Conservation (phyloP, 2,329 filamentous ascomycete genomes). For the Sodiomyces alkalinus region DNA sequence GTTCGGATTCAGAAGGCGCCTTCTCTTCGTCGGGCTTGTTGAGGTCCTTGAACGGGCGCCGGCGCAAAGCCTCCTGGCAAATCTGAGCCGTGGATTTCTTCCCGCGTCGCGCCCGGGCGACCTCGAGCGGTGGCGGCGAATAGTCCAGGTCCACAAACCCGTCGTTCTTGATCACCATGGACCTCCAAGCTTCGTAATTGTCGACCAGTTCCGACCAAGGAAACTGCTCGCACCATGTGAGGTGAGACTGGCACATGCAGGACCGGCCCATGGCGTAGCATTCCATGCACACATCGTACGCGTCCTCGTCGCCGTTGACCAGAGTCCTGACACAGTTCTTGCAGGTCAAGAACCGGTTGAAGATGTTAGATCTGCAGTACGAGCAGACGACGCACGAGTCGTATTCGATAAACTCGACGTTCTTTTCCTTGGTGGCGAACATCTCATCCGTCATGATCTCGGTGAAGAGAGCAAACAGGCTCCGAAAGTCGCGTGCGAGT, state of each 20-base stretch:
- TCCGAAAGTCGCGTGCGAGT: constrained; percentile 69
- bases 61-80: constrained; percentile 76
- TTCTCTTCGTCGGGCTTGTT: constrained; percentile 38
- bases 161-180: constrained; percentile 60
- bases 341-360: constrained; percentile 92
- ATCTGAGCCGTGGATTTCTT: constrained; percentile 80
- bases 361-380: constrained; percentile 91
- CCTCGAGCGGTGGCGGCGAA: constrained; percentile 55
- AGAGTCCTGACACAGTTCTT: constrained; percentile 61
- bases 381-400: constrained; percentile 91
- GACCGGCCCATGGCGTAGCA: constrained; percentile 96
- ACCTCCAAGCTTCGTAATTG: constrained; percentile 72
- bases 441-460: constrained; percentile 73
- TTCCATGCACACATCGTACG: constrained; percentile 95
- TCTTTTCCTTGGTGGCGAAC: constrained; percentile 57
- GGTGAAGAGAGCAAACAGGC: constrained; percentile 64
- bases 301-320: constrained; percentile 56
- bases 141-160: constrained; percentile 47
- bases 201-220: constrained; percentile 62
- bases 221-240: constrained; percentile 91
- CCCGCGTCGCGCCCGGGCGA: constrained; percentile 49
- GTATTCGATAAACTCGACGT: constrained; percentile 63
- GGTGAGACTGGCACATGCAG: constrained; percentile 71
- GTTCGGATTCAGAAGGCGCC: constrained; percentile 31
- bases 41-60: constrained; percentile 71